A percentile compares a stretch with the other conserved stretches of the same genome.
Evolutionary conservation across 179 eudicot genomes (phyloP).

Genomic region (Beta macrorhiza): DNA sequence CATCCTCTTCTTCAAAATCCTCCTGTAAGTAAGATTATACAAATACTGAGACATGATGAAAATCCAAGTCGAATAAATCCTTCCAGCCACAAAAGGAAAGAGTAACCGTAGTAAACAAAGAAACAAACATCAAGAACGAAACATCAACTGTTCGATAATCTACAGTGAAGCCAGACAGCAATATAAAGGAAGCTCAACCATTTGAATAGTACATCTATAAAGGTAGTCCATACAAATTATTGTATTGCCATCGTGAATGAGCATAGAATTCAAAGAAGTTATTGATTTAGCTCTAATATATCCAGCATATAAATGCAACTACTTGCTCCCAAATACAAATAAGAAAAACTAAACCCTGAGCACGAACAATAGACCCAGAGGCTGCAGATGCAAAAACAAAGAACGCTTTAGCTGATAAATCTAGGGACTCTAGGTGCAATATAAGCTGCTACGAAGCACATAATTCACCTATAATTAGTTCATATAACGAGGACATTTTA

Average conservation of each 20-base stretch:
- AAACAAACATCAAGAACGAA: background rate
- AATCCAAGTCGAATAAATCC: background rate
- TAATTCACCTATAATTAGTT: background rate
- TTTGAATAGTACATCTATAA: background rate
- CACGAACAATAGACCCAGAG: background rate
- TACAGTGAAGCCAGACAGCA: background rate
- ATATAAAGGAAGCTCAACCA: background rate
- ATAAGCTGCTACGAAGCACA: background rate
- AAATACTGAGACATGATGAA: background rate
- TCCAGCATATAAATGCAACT: background rate
- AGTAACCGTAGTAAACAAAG: no score
- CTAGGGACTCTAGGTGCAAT: background rate
- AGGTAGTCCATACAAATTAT: background rate
- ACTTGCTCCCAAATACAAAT: background rate
- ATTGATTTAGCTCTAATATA: background rate
- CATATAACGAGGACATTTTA: background rate
- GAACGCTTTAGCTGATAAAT: background rate
- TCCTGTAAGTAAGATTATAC: constrained; percentile 46
- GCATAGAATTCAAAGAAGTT: background rate
- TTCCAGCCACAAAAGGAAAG: background rate
- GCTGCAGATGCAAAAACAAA: background rate
- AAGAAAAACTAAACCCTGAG: background rate
- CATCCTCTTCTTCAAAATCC: constrained; percentile 86
- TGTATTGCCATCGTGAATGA: background rate
- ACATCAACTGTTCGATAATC: background rate